phyloP scores from a whole-genome alignment of 2,329 filamentous ascomycete genomes.

The Xylaria sp. region DNA sequence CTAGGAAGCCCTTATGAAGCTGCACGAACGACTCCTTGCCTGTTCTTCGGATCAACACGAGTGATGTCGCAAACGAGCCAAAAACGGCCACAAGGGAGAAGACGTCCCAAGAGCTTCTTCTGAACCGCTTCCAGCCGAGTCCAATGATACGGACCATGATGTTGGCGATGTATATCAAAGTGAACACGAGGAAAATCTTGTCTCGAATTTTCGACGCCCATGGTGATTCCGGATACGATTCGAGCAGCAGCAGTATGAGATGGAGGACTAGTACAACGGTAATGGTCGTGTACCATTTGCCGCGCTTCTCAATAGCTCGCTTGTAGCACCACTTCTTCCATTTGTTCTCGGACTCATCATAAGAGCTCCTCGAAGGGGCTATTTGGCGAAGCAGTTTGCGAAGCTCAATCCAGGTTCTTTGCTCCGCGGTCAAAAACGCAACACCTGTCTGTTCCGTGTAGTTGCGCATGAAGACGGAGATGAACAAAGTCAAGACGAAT shows the following conservation, averaged over 20 bases:
- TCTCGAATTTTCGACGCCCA: conserved; percentile 70
- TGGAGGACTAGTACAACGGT: conserved; percentile 78
- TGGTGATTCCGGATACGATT: conserved; percentile 71
- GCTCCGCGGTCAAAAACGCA: conserved; percentile 89
- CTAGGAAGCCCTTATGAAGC: conserved; percentile 89
- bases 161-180: conserved; percentile 75
- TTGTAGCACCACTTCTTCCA: conserved; percentile 96
- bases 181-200: conserved; percentile 73
- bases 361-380: conserved; percentile 87
- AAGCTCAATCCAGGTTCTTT: conserved; percentile 93
- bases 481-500: conserved; percentile 94
- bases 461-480: conserved; percentile 99
- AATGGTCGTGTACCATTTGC: conserved; percentile 80
- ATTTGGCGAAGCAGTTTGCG: conserved; percentile 89
- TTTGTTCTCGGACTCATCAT: conserved; percentile 65
- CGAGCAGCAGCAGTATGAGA: conserved; percentile 73
- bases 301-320: conserved; percentile 86
- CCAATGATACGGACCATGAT: conserved; percentile 79
- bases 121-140: conserved; percentile 85
- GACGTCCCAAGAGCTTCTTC: conserved; percentile 90
- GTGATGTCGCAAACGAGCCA: conserved; percentile 76
- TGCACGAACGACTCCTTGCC: conserved; percentile 63
- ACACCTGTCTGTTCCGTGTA: conserved; percentile 98
- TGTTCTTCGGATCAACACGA: conserved; percentile 61
- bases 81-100: conserved; percentile 76